Conservation (phyloP, 1,139 yeast genomes). For the Lodderomyces elongisporus region DNA sequence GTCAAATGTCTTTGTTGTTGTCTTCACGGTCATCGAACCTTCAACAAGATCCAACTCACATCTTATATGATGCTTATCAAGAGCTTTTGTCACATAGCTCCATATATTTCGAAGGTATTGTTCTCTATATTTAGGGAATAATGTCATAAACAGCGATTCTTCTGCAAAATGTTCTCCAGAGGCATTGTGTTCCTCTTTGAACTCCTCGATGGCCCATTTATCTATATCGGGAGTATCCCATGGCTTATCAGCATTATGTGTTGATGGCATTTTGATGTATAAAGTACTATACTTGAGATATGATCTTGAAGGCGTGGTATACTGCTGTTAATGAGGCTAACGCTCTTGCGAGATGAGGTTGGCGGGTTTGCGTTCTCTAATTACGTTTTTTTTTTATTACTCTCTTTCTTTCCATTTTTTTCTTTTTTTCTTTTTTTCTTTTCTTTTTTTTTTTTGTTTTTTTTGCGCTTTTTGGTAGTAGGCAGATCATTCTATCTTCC, state of each 20-base stretch:
- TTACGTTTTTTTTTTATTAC: conserved; percentile 5
- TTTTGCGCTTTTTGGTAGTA: no score
- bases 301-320: no score
- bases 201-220: conserved; percentile 88
- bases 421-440: no score
- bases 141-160: conserved; percentile 89
- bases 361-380: no score
- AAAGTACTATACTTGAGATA: no score
- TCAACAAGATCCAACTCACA: conserved; percentile 88
- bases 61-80: conserved; percentile 67
- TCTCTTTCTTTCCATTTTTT: no score
- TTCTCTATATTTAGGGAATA: conserved; percentile 96
- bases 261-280: conserved; percentile 62
- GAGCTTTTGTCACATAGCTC: conserved; percentile 84
- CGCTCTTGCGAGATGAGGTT: conserved; percentile 13
- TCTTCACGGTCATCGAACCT: conserved; percentile 95
- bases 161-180: conserved; percentile 87
- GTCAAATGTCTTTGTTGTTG: conserved; percentile 92
- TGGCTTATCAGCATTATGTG: conserved; percentile 91
- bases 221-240: conserved; percentile 97
- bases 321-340: no score
- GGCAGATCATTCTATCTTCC: no score
- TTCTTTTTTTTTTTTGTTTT: no score
- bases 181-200: conserved; percentile 82
- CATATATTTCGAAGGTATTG: conserved; percentile 82